A percentile compares a stretch with the other conserved stretches of the same genome.
phyloP scores from a whole-genome alignment of 192 early-diverging fungal species.

The Allomyces macrogynus region DNA sequence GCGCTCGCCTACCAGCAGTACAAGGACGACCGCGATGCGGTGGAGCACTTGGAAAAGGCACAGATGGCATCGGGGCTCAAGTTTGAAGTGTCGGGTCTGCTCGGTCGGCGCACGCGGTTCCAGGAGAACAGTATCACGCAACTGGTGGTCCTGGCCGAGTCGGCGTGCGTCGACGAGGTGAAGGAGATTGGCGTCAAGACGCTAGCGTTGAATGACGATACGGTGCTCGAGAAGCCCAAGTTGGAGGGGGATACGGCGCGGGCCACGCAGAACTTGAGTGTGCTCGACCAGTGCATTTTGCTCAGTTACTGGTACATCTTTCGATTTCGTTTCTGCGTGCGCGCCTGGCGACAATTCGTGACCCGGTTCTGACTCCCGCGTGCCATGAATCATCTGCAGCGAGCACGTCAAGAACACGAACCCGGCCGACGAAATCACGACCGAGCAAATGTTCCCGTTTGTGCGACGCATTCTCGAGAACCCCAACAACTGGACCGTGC shows the following conservation, averaged over 20 bases:
- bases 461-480: slow-evolving; percentile 75
- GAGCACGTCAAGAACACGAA: slow-evolving; percentile 91
- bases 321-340: background rate
- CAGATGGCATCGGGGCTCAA: slow-evolving; percentile 57
- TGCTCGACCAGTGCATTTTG: slow-evolving; percentile 74
- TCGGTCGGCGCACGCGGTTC: slow-evolving; percentile 82
- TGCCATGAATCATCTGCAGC: slow-evolving; percentile 15
- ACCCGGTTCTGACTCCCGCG: too few species aligned
- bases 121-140: slow-evolving; percentile 76
- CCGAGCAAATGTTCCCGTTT: slow-evolving; percentile 90
- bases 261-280: slow-evolving; percentile 35
- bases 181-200: slow-evolving; percentile 14
- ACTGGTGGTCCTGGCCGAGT: slow-evolving; percentile 75
- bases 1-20: slow-evolving; percentile 59
- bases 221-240: slow-evolving; percentile 59
- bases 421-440: slow-evolving; percentile 63
- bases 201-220: slow-evolving; percentile 78
- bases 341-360: too few species aligned
- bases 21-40: slow-evolving; percentile 27
- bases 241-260: slow-evolving; percentile 28
- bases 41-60: slow-evolving; percentile 41
- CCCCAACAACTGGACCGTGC: slow-evolving; percentile 93
- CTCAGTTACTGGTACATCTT: slow-evolving; percentile 40
- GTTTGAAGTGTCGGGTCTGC: slow-evolving; percentile 73
- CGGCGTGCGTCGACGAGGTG: slow-evolving; percentile 22